Base-by-base conservation (phyloP, 257 asterid genomes). In the Leonotis leonurus region DNA sequence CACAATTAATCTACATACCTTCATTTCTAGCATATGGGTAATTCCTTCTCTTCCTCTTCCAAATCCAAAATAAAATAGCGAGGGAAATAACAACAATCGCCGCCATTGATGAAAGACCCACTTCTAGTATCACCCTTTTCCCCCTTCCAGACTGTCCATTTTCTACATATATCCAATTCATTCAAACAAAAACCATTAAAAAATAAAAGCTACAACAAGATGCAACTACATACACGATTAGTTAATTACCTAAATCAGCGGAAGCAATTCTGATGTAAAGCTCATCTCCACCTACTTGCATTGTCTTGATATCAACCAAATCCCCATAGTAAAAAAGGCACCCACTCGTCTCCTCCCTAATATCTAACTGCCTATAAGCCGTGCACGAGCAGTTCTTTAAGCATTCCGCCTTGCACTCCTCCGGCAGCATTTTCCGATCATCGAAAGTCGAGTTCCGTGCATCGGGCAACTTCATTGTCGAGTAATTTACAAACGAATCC, bases 361-460 rank as follows among this genome's bases (percentile, higher is more conserved):
- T 49, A 53, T 78, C 72, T 46, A 74, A 41, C 62, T 63, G 67
- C 37, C 59, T 33, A 49, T 76, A 83, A 0, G 87, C 86, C 56
- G 50, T 64, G 43, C 87, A 83, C 5, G 60, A 46, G 29, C 90
- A 78, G n/a, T 80, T 76, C 43, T 22, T 55, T 29, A 14, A 63
- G 56, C 90, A 83, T 55, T 41, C 57, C 1, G 6, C 54, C 56
- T 36, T 20, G 35, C 90, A 78, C 9, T 78, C 87, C 22, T 37
- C 73, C 8, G 74, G 74, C n/a, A 63, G 43, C 50, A 69, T 69
- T 27, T 30, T 70, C 39, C 27, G 27, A 6, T 77, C 66, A 44
- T 24, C 48, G 11, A 14, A 39, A 71, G 78, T 44, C 3, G 76
- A 51, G 39, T 51, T 37, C 35, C 62, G 13, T 0, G 76, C 20